Percentiles rank a stretch among this genome's conserved stretches.
These are phyloP conservation scores for Pisolithus albus DNA, from an alignment of 768 basidiomycete species.

Conservation along the genomic window DNA sequence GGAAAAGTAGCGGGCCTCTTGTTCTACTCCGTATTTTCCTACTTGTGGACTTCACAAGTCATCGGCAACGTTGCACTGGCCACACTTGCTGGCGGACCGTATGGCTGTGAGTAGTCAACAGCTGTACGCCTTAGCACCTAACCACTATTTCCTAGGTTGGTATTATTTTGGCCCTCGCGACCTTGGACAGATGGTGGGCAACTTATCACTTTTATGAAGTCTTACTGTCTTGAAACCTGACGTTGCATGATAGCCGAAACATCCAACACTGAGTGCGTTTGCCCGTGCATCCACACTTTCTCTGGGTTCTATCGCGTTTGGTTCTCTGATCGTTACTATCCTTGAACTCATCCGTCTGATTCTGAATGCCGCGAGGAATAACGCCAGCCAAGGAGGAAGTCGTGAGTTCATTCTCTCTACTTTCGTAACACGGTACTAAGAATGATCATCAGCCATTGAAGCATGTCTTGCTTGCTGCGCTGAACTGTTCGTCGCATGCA, in stretches of 20 bases:
- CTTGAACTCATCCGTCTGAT: conserved; percentile 63
- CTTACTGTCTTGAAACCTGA: not conserved
- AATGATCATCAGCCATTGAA: conserved; percentile 48
- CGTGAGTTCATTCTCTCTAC: conserved; percentile 37
- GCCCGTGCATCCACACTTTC: conserved; percentile 71
- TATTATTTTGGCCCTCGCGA: conserved; percentile 79
- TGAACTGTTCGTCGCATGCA: conserved; percentile 66
- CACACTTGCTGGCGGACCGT: conserved; percentile 76
- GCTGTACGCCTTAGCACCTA: not conserved
- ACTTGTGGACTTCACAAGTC: conserved; percentile 80
- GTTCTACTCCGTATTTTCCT: conserved; percentile 76
- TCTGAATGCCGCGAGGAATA: conserved; percentile 50
- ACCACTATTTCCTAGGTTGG: conserved; percentile 34
- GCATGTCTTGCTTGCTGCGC: conserved; percentile 75
- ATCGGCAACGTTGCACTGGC: conserved; percentile 72
- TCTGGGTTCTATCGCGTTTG: conserved; percentile 81
- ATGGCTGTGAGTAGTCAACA: conserved; percentile 37
- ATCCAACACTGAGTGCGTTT: conserved; percentile 66
- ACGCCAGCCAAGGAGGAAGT: conserved; percentile 56
- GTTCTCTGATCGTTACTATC: conserved; percentile 75
- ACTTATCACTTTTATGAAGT: not conserved
- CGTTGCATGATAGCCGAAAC: conserved; percentile 44
- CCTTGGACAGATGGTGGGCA: conserved; percentile 53
- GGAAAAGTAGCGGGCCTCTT: conserved; percentile 73
- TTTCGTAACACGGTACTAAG: not conserved